Evolutionary conservation across 352 stramenopile species (phyloP), one percentile per base, ranked within the genome.

Genomic region (Phytophthora citrophthora): DNA sequence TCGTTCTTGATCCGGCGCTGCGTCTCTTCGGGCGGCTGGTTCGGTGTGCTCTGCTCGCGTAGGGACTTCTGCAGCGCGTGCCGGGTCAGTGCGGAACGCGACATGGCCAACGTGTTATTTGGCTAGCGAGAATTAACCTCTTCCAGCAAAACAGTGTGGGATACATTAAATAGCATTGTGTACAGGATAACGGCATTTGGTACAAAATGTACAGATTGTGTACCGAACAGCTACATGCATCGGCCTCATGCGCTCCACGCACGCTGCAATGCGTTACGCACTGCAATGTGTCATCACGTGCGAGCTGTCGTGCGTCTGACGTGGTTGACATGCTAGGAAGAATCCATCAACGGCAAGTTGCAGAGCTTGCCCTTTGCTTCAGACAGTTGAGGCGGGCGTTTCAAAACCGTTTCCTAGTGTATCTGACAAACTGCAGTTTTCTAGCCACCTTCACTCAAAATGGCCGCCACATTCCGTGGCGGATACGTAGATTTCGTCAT

Each of bases 1-100:
- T 94, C 84, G 46, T 94, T 75, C 67, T 93, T 94, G 10, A 91
- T 72, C 24, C 70, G 82, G 38, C 84, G 83, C 27, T 89, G 72
- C 0, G 43, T 59, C 31, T 84, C 73, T 31, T 90, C 79, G 3
- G 65, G 72, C 11, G 68, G 60, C 23, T 71, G 58, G 18, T 68
- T 56, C 24, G 61, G 62, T 45, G 50, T 46, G 36, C 48, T 70
- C 54, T 86, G 70, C 49, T 66, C 57, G 32, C 82, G 80, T 43
- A 81, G 61, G 13, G 81, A 74, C 72, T 91, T 88, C 38, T 89
- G 76, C 34, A 86, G 58, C 58, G 85, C 77, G 39, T 90, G 76
- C 0, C 84, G 72, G 32, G 82, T 89, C 18, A 94, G 62, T 26
- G 86, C 86, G 54, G 83, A 93, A 53, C 86, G 82, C 9, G 86